These are phyloP conservation scores for Neltuma alba DNA, from an alignment of 306 rosid genomes.

Conservation along the genomic window DNA sequence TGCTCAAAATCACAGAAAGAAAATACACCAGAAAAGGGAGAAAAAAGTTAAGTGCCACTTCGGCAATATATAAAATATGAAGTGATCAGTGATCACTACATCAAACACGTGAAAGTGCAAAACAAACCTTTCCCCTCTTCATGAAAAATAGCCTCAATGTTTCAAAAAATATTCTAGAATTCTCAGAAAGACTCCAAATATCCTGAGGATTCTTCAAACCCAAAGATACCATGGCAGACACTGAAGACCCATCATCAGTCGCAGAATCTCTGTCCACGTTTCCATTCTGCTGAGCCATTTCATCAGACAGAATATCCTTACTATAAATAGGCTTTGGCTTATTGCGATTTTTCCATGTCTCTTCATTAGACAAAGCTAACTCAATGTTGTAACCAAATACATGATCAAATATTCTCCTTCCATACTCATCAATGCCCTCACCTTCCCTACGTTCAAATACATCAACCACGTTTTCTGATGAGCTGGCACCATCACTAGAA, in stretches of 20 bases:
- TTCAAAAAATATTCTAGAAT: slow-evolving; percentile 79
- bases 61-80: slow-evolving; percentile 13
- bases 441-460: slow-evolving; percentile 77
- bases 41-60: neutral
- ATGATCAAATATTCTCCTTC: slow-evolving; percentile 90
- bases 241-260: slow-evolving; percentile 50
- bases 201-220: slow-evolving; percentile 99
- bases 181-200: slow-evolving; percentile 88
- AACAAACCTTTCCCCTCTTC: slow-evolving; percentile 77
- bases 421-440: slow-evolving; percentile 87
- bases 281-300: slow-evolving; percentile 73
- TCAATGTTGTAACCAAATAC: slow-evolving; percentile 96
- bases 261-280: slow-evolving; percentile 47
- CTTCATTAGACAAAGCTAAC: slow-evolving; percentile 86
- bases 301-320: slow-evolving; percentile 68
- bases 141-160: slow-evolving; percentile 75
- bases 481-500: slow-evolving; percentile 80
- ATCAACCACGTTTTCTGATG: slow-evolving; percentile 76
- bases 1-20: slow-evolving; percentile 40
- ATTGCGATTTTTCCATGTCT: slow-evolving; percentile 95
- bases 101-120: slow-evolving; percentile 28
- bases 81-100: slow-evolving; percentile 10
- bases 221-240: slow-evolving; percentile 87
- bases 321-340: slow-evolving; percentile 85
- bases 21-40: neutral